These are phyloP conservation scores for Cordyceps militaris DNA, from an alignment of 2,329 filamentous ascomycete species.

Conservation along the genomic window DNA sequence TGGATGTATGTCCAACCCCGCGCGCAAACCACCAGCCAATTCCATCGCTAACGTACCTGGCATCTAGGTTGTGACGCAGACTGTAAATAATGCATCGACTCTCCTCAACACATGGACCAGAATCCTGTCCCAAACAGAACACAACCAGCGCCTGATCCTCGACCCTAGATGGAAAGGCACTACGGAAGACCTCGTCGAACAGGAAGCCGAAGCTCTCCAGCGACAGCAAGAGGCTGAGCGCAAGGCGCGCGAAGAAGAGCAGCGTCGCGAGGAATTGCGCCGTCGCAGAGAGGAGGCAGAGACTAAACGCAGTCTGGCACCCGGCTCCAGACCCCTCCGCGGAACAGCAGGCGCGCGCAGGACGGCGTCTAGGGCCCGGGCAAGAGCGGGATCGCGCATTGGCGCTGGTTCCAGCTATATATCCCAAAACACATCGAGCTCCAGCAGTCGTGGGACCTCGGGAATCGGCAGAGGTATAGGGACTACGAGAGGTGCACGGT, in stretches of 20 bases:
- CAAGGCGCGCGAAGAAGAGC: slow-evolving; percentile 69
- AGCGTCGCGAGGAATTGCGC: slow-evolving; percentile 63
- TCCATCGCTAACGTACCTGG: slow-evolving; percentile 13
- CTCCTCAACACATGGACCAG: slow-evolving; percentile 93
- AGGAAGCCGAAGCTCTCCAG: slow-evolving; percentile 70
- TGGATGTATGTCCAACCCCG: slow-evolving; percentile 50
- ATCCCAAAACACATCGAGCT: slow-evolving; percentile 22
- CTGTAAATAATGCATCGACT: slow-evolving; percentile 79
- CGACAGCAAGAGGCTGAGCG: slow-evolving; percentile 73
- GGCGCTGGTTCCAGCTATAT: slow-evolving; percentile 20
- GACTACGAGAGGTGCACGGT: slow-evolving; percentile 24
- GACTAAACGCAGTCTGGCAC: slow-evolving; percentile 26
- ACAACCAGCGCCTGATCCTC: slow-evolving; percentile 87
- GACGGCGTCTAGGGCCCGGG: slow-evolving; percentile 22
- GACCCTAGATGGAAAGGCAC: slow-evolving; percentile 87
- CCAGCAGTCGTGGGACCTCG: slow-evolving; percentile 27
- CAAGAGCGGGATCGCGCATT: slow-evolving; percentile 19
- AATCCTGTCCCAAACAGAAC: slow-evolving; percentile 93
- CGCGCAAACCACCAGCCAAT: not conserved
- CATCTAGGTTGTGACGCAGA: slow-evolving; percentile 65
- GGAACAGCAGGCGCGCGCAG: slow-evolving; percentile 24
- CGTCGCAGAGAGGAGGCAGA: slow-evolving; percentile 58
- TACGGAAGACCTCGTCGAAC: slow-evolving; percentile 75
- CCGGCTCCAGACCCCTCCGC: slow-evolving; percentile 24
- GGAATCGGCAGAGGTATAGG: slow-evolving; percentile 30